These are phyloP conservation scores for Prunus yedoensis DNA, from an alignment of 331 rosid species.

Conservation along the genomic window DNA sequence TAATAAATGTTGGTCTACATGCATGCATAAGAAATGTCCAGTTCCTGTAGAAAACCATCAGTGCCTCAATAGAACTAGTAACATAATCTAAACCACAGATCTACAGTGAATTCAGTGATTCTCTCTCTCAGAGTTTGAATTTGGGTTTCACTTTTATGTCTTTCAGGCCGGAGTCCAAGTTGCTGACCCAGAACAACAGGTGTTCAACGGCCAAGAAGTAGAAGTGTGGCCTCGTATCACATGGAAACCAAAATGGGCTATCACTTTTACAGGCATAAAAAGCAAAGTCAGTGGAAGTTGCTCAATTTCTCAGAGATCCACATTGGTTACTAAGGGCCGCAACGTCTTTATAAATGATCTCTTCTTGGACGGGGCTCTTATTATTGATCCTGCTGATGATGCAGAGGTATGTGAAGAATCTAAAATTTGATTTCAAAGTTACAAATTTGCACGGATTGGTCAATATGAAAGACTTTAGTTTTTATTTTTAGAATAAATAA, in stretches of 20 bases:
- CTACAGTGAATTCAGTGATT: not conserved
- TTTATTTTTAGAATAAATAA: not conserved
- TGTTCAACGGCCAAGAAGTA: constrained; percentile 83
- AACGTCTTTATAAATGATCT: constrained; percentile 58
- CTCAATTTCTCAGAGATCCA: constrained; percentile 81
- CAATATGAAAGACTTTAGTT: not conserved
- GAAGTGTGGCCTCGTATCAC: constrained; percentile 88
- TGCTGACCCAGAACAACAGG: constrained; percentile 67
- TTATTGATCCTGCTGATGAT: constrained; percentile 60
- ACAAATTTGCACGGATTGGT: not conserved
- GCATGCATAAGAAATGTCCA: not conserved
- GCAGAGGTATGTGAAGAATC: constrained; percentile 59
- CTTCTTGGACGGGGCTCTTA: constrained; percentile 81
- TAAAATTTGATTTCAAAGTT: not conserved
- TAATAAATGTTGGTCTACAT: not conserved
- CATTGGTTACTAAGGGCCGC: constrained; percentile 67
- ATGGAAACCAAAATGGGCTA: constrained; percentile 97
- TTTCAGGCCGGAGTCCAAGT: constrained; percentile 81
- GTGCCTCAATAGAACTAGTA: not conserved
- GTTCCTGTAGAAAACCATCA: not conserved
- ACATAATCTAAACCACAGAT: not conserved
- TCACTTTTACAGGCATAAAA: constrained; percentile 63
- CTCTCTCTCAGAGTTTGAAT: constrained; percentile 11
- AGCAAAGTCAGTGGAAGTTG: constrained; percentile 62
- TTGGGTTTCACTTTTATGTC: constrained; percentile 9